Conservation (phyloP, 768 basidiomycete genomes). For the Boletus rubroflammeus region DNA sequence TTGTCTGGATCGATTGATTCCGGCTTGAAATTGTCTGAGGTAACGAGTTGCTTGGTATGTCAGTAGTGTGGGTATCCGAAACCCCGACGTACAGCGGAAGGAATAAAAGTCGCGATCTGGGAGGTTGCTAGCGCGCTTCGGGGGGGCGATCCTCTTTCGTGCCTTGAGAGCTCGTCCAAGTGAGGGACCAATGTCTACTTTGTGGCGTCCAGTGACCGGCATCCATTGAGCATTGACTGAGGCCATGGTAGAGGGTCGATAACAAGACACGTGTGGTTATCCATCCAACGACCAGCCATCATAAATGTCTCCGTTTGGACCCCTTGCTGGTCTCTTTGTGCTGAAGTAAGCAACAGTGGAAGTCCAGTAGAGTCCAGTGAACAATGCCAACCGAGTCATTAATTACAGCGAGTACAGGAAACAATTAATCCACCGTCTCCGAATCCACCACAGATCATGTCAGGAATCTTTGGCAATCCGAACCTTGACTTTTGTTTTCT, state of each 20-base stretch:
- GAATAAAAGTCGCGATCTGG: constrained; percentile 72
- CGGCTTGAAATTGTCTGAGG: constrained; percentile 73
- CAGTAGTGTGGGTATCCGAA: neutral
- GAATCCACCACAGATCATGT: constrained; percentile 2
- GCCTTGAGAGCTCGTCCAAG: constrained; percentile 65
- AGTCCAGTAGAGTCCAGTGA: neutral
- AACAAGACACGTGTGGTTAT: constrained; percentile 20
- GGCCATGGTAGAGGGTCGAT: constrained; percentile 40
- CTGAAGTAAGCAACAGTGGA: constrained; percentile 27
- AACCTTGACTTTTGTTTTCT: constrained; percentile 31
- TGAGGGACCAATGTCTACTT: constrained; percentile 59
- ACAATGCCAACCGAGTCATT: neutral
- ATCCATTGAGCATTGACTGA: constrained; percentile 48
- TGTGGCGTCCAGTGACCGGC: constrained; percentile 55
- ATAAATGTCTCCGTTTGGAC: constrained; percentile 15
- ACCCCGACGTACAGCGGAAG: constrained; percentile 59
- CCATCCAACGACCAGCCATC: constrained; percentile 4
- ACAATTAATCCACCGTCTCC: neutral
- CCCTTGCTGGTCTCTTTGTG: constrained; percentile 9
- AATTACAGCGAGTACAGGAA: constrained; percentile 10
- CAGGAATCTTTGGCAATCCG: constrained; percentile 14
- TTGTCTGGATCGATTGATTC: constrained; percentile 62
- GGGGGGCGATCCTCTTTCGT: constrained; percentile 50
- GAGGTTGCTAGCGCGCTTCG: constrained; percentile 39
- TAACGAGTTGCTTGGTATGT: neutral